Conservation (phyloP, 1,284 basidiomycete species). For the Cutaneotrichosporon mucoides region DNA sequence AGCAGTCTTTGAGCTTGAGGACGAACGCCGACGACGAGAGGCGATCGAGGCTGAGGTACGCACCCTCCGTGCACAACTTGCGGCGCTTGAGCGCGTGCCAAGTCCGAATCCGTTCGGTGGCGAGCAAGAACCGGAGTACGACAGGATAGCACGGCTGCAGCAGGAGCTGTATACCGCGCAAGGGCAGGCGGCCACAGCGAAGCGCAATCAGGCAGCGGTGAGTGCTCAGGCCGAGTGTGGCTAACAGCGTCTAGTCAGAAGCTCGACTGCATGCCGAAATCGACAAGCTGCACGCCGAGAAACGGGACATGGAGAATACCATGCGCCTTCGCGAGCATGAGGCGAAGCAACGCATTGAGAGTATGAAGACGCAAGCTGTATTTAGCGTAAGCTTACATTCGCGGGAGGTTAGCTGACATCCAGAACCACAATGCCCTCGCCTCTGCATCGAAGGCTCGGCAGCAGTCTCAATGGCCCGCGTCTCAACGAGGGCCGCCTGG, state of each 20-base stretch:
- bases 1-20: constrained; percentile 33
- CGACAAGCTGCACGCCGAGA: constrained; percentile 16
- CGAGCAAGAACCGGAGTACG: no score
- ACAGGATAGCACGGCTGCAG: constrained; percentile 15
- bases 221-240: constrained; percentile 1
- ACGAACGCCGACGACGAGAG: constrained; percentile 28
- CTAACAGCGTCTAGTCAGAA: constrained; percentile 11
- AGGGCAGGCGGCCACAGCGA: constrained; percentile 34
- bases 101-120: not conserved
- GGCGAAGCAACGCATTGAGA: constrained; percentile 43
- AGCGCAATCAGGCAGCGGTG: constrained; percentile 33
- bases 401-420: constrained; percentile 5
- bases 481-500: constrained; percentile 11
- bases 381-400: constrained; percentile 34
- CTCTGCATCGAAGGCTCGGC: constrained; percentile 19
- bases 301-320: constrained; percentile 30
- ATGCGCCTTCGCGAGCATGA: constrained; percentile 31
- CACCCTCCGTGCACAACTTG: constrained; percentile 7
- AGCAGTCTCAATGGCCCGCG: constrained; percentile 17
- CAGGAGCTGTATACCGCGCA: constrained; percentile 32
- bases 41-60: constrained; percentile 10
- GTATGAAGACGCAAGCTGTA: constrained; percentile 40
- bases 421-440: constrained; percentile 20
- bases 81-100: not conserved
- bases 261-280: constrained; percentile 20